These are phyloP conservation scores for Trifolium pratense DNA, from an alignment of 306 rosid species.

Conservation along the genomic window DNA sequence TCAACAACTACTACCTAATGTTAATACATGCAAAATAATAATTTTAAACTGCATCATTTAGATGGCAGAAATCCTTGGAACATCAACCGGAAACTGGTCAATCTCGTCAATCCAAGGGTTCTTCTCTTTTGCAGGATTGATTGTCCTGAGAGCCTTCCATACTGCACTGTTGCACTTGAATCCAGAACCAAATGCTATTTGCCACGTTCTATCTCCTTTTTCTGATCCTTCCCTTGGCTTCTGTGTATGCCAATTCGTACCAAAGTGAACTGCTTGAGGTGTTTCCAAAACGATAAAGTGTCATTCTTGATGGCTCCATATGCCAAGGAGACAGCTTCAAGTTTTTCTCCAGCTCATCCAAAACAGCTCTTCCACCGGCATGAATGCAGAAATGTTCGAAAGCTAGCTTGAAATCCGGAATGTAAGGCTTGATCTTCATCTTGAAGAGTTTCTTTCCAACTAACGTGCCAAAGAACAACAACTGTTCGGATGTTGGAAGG, in stretches of 20 bases:
- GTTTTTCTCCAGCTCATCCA: conserved; percentile 92
- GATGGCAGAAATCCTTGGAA: conserved; percentile 70
- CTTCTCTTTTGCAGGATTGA: conserved; percentile 75
- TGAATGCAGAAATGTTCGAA: conserved; percentile 93
- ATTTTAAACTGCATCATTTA: conserved; percentile 29
- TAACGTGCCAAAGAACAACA: conserved; percentile 77
- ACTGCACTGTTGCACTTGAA: conserved; percentile 95
- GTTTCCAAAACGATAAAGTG: conserved; percentile 88
- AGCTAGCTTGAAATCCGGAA: conserved; percentile 89
- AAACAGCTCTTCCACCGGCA: conserved; percentile 91
- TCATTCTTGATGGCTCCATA: conserved; percentile 98
- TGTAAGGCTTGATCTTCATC: conserved; percentile 91
- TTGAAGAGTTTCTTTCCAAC: conserved; percentile 72
- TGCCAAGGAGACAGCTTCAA: conserved; percentile 89
- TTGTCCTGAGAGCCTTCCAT: conserved; percentile 82
- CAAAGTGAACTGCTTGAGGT: conserved; percentile 93
- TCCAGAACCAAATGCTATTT: conserved; percentile 91
- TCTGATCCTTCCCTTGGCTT: conserved; percentile 87
- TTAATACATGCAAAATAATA: conserved; percentile 31
- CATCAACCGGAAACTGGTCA: conserved; percentile 71
- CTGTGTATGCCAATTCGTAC: conserved; percentile 88
- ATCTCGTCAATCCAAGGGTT: conserved; percentile 87
- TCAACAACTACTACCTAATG: conserved; percentile 37
- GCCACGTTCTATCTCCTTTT: conserved; percentile 94
- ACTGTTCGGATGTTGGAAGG: conserved; percentile 86